These are phyloP conservation scores for Pseudonitzschia delicatissima DNA, from an alignment of 108 stramenopile genomes.

Conservation along the genomic window DNA sequence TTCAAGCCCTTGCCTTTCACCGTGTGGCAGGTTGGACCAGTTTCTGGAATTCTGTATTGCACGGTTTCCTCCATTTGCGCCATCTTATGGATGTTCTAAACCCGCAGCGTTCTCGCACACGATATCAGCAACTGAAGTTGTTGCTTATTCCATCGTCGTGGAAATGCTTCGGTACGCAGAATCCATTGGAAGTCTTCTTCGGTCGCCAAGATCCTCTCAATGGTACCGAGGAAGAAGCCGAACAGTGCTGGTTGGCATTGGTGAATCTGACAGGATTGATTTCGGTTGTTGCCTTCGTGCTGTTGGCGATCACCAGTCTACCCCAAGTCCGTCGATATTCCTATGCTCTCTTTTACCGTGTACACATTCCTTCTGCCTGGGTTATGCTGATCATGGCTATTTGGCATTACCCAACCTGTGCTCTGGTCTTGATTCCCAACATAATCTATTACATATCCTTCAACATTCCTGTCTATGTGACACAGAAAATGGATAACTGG, in stretches of 20 bases:
- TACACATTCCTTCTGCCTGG: slow-evolving; percentile 15
- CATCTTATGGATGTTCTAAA: not conserved
- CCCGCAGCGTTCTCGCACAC: not conserved
- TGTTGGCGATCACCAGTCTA: slow-evolving; percentile 24
- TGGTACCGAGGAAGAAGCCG: not conserved
- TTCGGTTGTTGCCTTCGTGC: slow-evolving; percentile 6
- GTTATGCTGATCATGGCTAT: slow-evolving; percentile 31
- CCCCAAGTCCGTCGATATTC: slow-evolving; percentile 11
- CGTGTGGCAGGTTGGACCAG: slow-evolving; percentile 22
- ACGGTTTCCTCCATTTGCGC: slow-evolving; percentile 13
- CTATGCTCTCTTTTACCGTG: slow-evolving; percentile 27
- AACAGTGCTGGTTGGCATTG: slow-evolving; percentile 5
- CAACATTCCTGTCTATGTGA: slow-evolving; percentile 27
- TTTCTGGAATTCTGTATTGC: slow-evolving; percentile 9
- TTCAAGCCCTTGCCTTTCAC: slow-evolving; percentile 27
- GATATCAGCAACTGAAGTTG: not conserved
- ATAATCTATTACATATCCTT: slow-evolving; percentile 37
- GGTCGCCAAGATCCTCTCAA: not conserved
- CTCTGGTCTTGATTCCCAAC: slow-evolving; percentile 37
- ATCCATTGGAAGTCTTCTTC: not conserved
- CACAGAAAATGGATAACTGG: not conserved
- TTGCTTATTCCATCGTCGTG: not conserved
- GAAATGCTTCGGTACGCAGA: not conserved
- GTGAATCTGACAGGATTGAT: slow-evolving; percentile 22
- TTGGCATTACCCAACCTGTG: slow-evolving; percentile 38